Evolutionary conservation across 2,329 filamentous ascomycete genomes (phyloP), one percentile per base, ranked within the genome.

Genomic region (Monilinia polystroma): DNA sequence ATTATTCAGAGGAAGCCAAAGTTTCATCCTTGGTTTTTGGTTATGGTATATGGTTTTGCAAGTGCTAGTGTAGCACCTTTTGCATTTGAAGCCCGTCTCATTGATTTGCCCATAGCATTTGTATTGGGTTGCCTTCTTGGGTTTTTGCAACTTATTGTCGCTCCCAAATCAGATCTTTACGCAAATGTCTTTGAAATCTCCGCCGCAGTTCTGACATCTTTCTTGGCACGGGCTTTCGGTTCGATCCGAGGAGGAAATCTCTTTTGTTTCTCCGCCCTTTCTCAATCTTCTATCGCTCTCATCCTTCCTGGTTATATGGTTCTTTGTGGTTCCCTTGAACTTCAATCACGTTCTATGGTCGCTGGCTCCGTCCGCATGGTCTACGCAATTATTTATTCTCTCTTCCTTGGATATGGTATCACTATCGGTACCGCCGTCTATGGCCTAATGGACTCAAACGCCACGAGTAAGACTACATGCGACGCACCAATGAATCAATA

Each of bases 51-150:
- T 71, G 91, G 91, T 2, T 79, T 92, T 51, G 91, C 90, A 14
- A 90, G 89, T 56, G 88, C 86, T 0, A 84, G 82, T 2, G 90
- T 91, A 10, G 90, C 88, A 0, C 90, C 90, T 0, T 93, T 93
- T 73, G 90, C 90, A 0, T 93, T 93, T 74, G 81, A 84, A 69
- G 90, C 87, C 5, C 83, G 90, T 16, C 81, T 86, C 1, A 87
- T 92, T 71, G 91, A 94, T 73, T 80, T 93, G 53, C 90, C 90
- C 0, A 83, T 93, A 49, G 84, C 84, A 32, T 93, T 92, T 76
- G 68, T 88, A 26, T 82, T 93, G 1, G 91, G 91, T 1, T 88
- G 84, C 71, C 79, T 91, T 10, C 82, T 93, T 1, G 90, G 90
- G 0, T 79, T 87, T 69, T 78, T 93, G 53, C 89, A 93, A 74